Conservation (phyloP, 2,329 filamentous ascomycete species). For the Cercospora janseana region DNA sequence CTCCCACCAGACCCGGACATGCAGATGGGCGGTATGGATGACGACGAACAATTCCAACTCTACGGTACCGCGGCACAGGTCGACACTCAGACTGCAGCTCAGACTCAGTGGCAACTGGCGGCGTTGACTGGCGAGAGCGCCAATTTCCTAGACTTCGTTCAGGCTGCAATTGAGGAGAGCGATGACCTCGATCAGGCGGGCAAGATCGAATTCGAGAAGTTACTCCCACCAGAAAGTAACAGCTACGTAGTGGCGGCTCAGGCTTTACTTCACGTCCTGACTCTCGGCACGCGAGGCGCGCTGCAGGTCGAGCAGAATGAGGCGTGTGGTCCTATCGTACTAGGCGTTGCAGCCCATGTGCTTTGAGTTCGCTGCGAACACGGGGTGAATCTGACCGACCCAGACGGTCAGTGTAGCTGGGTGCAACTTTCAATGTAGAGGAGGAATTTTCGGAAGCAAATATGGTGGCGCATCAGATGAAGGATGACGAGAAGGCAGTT, state of each 20-base stretch:
- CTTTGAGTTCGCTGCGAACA: too few relatives aligned
- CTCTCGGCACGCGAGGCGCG: conserved; percentile 54
- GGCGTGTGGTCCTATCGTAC: conserved; percentile 38
- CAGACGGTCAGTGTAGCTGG: too few relatives aligned
- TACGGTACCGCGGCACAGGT: conserved; percentile 47
- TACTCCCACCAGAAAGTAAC: conserved; percentile 61
- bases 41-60: conserved; percentile 46
- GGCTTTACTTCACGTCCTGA: conserved; percentile 71
- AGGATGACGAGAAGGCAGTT: too few relatives aligned
- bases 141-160: conserved; percentile 64
- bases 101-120: conserved; percentile 51
- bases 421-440: too few relatives aligned
- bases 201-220: conserved; percentile 63
- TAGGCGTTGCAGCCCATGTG: conserved; percentile 15
- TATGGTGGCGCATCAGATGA: neutral
- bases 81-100: conserved; percentile 50
- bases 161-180: conserved; percentile 43
- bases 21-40: conserved; percentile 23
- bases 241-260: conserved; percentile 65
- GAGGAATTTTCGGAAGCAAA: conserved; percentile 9
- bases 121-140: conserved; percentile 58
- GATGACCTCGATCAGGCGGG: conserved; percentile 27
- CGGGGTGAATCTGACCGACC: too few relatives aligned
- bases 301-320: conserved; percentile 55
- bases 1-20: conserved; percentile 14